Percentiles rank a stretch among this genome's conserved stretches.
phyloP scores from a whole-genome alignment of 306 rosid species.

The Begonia loranthoides region DNA sequence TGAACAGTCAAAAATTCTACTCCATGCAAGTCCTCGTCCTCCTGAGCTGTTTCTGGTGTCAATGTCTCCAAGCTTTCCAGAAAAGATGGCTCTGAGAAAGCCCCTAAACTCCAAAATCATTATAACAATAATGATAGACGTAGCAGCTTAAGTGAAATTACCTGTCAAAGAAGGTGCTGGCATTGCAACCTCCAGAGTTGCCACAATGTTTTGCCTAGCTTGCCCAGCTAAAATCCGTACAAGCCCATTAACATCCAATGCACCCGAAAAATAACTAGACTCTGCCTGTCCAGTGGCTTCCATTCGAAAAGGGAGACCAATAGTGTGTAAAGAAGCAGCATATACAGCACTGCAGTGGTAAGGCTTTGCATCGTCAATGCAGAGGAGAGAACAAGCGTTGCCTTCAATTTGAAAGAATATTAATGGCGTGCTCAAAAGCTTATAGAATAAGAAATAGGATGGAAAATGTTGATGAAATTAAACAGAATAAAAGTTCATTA shows the following conservation, averaged over 20 bases:
- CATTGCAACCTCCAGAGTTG: conserved; percentile 70
- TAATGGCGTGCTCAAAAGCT: conserved; percentile 7
- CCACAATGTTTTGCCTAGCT: conserved; percentile 64
- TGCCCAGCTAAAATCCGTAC: conserved; percentile 62
- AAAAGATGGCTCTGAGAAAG: conserved; percentile 24
- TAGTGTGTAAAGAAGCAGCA: conserved; percentile 68
- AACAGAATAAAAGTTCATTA: neutral
- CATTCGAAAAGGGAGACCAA: conserved; percentile 78
- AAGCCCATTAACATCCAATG: conserved; percentile 49
- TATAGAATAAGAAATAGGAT: neutral
- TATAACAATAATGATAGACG: no score
- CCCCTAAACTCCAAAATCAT: conserved; percentile 27
- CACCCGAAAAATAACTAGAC: conserved; percentile 45
- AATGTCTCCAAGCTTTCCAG: conserved; percentile 42
- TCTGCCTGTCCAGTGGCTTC: conserved; percentile 44
- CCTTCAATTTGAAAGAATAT: conserved; percentile 31
- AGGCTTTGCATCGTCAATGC: conserved; percentile 46
- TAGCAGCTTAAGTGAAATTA: no score
- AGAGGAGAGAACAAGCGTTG: conserved; percentile 48
- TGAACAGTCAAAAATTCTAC: conserved; percentile 54
- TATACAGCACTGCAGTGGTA: conserved; percentile 81
- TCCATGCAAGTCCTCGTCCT: conserved; percentile 42
- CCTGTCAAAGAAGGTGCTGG: conserved; percentile 73
- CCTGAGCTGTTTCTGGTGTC: conserved; percentile 57
- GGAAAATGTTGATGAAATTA: no score